Conservation (phyloP, 176 grass and related monocot species). For the Oryza australiensis region DNA sequence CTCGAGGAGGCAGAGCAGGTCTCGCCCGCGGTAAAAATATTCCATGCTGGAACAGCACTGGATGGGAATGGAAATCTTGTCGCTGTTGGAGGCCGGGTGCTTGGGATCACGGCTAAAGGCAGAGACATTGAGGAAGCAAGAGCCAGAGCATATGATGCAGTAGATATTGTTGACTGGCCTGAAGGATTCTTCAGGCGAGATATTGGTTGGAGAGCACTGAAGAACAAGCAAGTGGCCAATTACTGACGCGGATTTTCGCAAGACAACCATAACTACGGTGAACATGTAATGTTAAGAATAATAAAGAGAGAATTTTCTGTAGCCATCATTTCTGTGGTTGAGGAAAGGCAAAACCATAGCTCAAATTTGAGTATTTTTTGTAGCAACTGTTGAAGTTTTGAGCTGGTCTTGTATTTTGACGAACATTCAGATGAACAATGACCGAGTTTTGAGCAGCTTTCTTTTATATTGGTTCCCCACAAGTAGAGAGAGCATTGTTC, state of each 20-base stretch:
- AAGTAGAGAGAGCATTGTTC: too few species aligned
- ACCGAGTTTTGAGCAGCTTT: too few species aligned
- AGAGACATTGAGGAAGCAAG: conserved; percentile 70
- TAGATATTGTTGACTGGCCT: conserved; percentile 67
- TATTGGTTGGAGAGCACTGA: conserved; percentile 81
- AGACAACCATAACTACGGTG: not conserved
- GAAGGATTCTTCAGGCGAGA: conserved; percentile 78
- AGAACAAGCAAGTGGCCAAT: conserved; percentile 36
- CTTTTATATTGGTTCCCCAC: too few species aligned
- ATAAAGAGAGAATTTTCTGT: conserved; percentile 16
- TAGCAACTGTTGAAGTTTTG: not conserved
- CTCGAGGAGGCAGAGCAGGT: conserved; percentile 68
- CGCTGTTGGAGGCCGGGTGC: conserved; percentile 57
- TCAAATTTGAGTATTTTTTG: not conserved
- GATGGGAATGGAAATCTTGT: conserved; percentile 68
- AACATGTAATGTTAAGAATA: not conserved
- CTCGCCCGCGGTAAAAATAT: conserved; percentile 71
- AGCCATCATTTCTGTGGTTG: not conserved
- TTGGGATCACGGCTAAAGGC: conserved; percentile 72
- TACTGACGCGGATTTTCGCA: not conserved
- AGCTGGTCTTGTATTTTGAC: not conserved
- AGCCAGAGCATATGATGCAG: conserved; percentile 59
- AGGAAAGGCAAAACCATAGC: not conserved
- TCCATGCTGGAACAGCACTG: conserved; percentile 75
- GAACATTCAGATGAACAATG: too few species aligned